Conservation (phyloP, 2,329 filamentous ascomycete species). For the Knufia petricola region DNA sequence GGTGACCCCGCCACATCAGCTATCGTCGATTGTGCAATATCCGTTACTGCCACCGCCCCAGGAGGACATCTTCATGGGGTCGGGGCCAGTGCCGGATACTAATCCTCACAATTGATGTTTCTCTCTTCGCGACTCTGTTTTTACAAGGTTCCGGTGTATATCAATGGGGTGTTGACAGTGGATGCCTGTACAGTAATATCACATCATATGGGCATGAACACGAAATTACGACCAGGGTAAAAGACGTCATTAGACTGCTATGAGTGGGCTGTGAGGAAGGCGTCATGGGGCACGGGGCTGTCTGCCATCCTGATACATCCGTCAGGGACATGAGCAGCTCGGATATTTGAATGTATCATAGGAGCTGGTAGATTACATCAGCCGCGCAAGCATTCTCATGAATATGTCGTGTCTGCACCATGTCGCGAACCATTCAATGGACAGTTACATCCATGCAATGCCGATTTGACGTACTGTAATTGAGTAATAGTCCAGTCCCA, state of each 20-base stretch:
- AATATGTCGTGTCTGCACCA: not conserved
- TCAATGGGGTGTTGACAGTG: not conserved
- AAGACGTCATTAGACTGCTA: not conserved
- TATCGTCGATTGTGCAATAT: not conserved
- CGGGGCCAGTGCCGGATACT: not conserved
- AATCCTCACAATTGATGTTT: not conserved
- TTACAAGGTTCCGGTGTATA: conserved; percentile 1
- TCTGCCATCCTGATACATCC: not conserved
- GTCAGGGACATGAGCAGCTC: not conserved
- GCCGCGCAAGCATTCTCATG: not conserved
- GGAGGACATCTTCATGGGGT: not conserved
- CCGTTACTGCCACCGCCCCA: not conserved
- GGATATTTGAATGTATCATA: not conserved
- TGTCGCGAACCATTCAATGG: not conserved
- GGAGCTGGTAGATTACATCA: not conserved
- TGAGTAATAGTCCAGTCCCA: not conserved
- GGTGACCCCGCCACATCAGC: not conserved
- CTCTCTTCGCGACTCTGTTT: not conserved
- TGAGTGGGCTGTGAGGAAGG: not conserved
- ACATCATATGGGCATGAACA: conserved; percentile 4
- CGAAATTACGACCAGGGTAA: not conserved
- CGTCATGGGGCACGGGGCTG: not conserved
- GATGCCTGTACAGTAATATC: conserved; percentile 4
- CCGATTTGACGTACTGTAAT: not conserved
- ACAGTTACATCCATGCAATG: not conserved